Conservation (phyloP, 192 early-diverging fungal genomes). For the Coemansia sp. region DNA sequence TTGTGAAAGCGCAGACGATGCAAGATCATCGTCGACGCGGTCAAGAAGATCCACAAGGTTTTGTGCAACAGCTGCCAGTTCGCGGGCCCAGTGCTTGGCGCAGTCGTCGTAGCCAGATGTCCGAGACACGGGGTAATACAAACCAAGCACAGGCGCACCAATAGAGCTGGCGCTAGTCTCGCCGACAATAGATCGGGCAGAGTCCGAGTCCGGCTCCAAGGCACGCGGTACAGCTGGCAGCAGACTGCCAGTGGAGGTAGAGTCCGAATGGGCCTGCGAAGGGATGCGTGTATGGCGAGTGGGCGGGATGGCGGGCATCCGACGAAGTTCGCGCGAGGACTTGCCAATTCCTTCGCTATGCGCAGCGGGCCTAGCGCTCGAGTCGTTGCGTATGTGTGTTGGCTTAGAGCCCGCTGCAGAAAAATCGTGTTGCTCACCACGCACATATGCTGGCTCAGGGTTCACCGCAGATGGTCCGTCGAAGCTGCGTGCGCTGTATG, state of each 20-base stretch:
- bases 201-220: neutral
- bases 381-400: neutral
- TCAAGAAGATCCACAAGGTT: constrained; percentile 28
- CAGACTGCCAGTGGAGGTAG: neutral
- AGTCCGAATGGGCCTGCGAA: neutral
- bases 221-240: neutral
- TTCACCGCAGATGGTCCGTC: constrained; percentile 20
- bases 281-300: neutral
- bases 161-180: neutral
- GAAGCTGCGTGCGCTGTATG: constrained; percentile 35
- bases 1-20: neutral
- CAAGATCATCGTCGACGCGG: constrained; percentile 13
- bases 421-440: too few relatives aligned
- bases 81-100: constrained; percentile 20
- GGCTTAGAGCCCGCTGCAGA: constrained; percentile 17
- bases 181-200: neutral
- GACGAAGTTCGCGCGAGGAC: neutral
- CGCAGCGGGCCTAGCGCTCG: neutral
- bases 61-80: constrained; percentile 18
- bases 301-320: neutral
- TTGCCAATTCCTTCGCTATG: neutral
- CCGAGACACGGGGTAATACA: constrained; percentile 1
- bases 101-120: neutral
- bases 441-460: constrained; percentile 11
- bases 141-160: neutral